phyloP scores from a whole-genome alignment of 768 basidiomycete genomes.

The Hygrophoropsis aurantiaca region DNA sequence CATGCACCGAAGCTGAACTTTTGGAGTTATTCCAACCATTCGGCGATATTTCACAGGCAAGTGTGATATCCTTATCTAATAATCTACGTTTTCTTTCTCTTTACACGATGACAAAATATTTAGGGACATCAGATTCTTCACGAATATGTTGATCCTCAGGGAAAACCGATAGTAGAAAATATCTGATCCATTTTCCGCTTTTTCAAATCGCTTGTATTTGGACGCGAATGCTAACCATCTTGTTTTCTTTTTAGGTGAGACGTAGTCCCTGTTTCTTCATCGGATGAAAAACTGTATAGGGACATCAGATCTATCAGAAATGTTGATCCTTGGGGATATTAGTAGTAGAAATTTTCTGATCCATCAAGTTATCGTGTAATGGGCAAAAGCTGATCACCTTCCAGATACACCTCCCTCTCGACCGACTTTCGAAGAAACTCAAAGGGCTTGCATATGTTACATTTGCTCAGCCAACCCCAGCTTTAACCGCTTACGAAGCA shows the following conservation, averaged over 20 bases:
- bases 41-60: slow-evolving; percentile 78
- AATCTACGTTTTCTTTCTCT: background rate
- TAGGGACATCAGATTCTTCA: slow-evolving; percentile 51
- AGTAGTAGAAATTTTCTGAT: slow-evolving; percentile 56
- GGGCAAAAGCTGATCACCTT: slow-evolving; percentile 3
- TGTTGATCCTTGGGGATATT: slow-evolving; percentile 47
- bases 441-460: slow-evolving; percentile 67
- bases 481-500: slow-evolving; percentile 69
- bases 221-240: background rate
- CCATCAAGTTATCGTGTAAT: slow-evolving; percentile 4
- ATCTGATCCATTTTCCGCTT: slow-evolving; percentile 32
- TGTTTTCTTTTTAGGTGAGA: slow-evolving; percentile 3
- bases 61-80: slow-evolving; percentile 15
- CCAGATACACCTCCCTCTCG: slow-evolving; percentile 60
- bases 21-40: slow-evolving; percentile 60
- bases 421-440: slow-evolving; percentile 41
- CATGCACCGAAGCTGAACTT: slow-evolving; percentile 74
- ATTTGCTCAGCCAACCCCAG: slow-evolving; percentile 44
- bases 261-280: background rate
- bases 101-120: slow-evolving; percentile 39
- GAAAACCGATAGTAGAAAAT: slow-evolving; percentile 65
- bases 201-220: slow-evolving; percentile 15
- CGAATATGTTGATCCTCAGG: slow-evolving; percentile 48
- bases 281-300: slow-evolving; percentile 53
- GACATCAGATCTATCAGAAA: slow-evolving; percentile 54